A percentile compares a stretch with the other conserved stretches of the same genome.
phyloP scores from a whole-genome alignment of 2,329 filamentous ascomycete species.

The Colletotrichum nymphaeae region DNA sequence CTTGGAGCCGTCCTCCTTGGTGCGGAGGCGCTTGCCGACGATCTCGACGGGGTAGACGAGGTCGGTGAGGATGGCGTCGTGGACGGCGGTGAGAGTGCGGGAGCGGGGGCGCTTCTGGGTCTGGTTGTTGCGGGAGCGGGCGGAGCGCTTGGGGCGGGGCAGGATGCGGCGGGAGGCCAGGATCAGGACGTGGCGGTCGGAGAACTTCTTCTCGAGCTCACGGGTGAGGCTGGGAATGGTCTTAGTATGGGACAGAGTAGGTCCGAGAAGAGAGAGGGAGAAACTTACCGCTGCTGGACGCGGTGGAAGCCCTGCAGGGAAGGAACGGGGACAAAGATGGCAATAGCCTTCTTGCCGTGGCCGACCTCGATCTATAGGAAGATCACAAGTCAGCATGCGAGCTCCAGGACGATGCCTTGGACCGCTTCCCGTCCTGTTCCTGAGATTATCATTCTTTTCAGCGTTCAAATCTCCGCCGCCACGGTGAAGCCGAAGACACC shows the following conservation, averaged over 20 bases:
- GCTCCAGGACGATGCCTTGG: constrained; percentile 78
- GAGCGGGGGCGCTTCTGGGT: constrained; percentile 99
- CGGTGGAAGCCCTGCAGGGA: constrained; percentile 99
- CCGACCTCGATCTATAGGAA: constrained; percentile 96
- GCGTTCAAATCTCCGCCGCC: constrained; percentile 39
- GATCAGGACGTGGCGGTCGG: constrained; percentile 99
- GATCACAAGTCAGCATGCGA: constrained; percentile 80
- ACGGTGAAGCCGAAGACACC: constrained; percentile 16
- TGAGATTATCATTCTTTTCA: constrained; percentile 39
- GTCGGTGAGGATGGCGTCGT: constrained; percentile 97
- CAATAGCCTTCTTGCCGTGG: constrained; percentile 99
- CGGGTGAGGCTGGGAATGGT: constrained; percentile 86
- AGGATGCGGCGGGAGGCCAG: constrained; percentile 98
- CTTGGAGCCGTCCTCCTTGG: constrained; percentile 99
- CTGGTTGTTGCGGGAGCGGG: constrained; percentile 94
- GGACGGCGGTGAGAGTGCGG: constrained; percentile 97
- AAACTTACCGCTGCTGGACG: constrained; percentile 96
- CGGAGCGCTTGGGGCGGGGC: constrained; percentile 97
- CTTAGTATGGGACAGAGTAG: neutral
- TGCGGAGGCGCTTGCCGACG: constrained; percentile 97
- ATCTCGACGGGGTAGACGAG: constrained; percentile 99
- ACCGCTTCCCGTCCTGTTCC: constrained; percentile 83
- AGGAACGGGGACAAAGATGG: constrained; percentile 99
- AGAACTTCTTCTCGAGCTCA: constrained; percentile 99
- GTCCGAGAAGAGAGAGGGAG: neutral